Evolutionary conservation across 73 alveolate genomes (phyloP).

Genomic region (Symbiodinium pilosum): DNA sequence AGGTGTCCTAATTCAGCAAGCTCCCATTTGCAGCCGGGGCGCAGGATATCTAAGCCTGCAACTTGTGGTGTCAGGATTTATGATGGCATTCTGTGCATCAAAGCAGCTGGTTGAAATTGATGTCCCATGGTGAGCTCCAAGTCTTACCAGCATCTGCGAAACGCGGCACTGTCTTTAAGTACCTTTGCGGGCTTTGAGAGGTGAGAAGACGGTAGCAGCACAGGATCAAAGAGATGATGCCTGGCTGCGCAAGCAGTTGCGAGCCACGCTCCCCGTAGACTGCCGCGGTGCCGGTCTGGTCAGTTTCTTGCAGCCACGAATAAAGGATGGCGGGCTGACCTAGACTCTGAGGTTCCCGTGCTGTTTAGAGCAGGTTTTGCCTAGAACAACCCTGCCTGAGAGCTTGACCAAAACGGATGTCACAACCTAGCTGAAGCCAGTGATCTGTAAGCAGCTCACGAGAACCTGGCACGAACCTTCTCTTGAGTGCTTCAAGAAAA

Average conservation of each 20-base stretch:
- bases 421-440: constrained; percentile 47
- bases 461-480: constrained; percentile 39
- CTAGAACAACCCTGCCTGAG: not conserved
- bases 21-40: not conserved
- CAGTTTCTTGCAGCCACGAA: constrained; percentile 48
- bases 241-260: not conserved
- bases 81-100: not conserved
- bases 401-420: constrained; percentile 13
- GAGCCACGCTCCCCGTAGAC: constrained; percentile 20
- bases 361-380: too few species aligned
- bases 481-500: too few species aligned
- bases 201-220: not conserved
- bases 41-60: constrained; percentile 54
- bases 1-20: too few species aligned
- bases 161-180: constrained; percentile 55
- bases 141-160: constrained; percentile 49
- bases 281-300: not conserved
- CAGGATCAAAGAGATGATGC: not conserved
- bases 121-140: constrained; percentile 58
- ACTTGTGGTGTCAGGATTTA: not conserved
- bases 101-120: constrained; percentile 65
- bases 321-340: constrained; percentile 63
- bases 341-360: not conserved
- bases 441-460: constrained; percentile 31
- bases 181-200: too few species aligned